Percentiles rank a stretch among this genome's conserved stretches.
These are phyloP conservation scores for Eimeria mitis DNA, from an alignment of 169 alveolate genomes.

Conservation along the genomic window DNA sequence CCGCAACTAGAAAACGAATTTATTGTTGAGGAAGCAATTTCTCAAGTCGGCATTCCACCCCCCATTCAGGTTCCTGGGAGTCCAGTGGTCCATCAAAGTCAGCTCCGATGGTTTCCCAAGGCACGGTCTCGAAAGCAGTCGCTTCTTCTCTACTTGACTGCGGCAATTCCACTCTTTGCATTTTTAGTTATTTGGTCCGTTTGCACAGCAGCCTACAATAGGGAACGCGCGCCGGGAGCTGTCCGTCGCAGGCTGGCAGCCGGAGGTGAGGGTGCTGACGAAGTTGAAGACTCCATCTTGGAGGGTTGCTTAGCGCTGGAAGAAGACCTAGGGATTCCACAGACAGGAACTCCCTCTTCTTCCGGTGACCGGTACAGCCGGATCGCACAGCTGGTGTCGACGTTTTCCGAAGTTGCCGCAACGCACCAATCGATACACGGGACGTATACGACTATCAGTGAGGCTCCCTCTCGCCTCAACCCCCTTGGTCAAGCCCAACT, in stretches of 20 bases:
- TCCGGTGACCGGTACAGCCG: too few relatives aligned
- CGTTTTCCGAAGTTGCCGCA: neutral
- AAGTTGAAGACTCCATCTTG: neutral
- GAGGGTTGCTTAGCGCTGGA: neutral
- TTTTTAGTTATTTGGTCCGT: neutral
- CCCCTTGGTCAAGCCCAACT: neutral
- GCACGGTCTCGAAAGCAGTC: neutral
- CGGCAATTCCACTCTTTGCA: neutral
- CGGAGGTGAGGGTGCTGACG: neutral
- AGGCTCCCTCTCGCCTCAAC: neutral
- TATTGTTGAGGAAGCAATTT: neutral
- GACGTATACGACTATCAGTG: neutral
- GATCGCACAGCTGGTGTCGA: neutral
- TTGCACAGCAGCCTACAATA: neutral
- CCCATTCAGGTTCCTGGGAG: neutral
- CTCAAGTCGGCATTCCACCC: neutral
- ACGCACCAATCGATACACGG: neutral
- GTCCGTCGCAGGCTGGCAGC: neutral
- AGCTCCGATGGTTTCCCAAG: neutral
- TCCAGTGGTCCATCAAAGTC: neutral
- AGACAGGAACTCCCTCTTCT: neutral
- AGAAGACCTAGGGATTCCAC: neutral
- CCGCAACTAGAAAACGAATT: neutral
- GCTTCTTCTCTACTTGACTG: neutral
- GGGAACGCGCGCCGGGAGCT: neutral